phyloP scores from a whole-genome alignment of 2,329 filamentous ascomycete species.

The Sphaerulina musiva region DNA sequence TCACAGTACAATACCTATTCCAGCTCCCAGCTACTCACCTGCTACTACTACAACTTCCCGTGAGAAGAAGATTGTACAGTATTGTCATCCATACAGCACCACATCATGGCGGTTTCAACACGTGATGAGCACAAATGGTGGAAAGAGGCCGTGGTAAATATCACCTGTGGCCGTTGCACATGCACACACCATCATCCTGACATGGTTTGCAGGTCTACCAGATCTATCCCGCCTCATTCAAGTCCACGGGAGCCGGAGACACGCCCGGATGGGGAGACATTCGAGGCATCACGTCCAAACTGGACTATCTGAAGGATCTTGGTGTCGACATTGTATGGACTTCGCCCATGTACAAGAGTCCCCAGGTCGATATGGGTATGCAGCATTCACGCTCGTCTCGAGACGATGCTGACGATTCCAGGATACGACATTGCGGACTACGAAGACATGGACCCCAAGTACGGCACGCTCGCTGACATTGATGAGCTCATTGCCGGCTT shows the following conservation, averaged over 20 bases:
- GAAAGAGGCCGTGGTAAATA: conserved; percentile 32
- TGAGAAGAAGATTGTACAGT: too few species aligned
- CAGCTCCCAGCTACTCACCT: too few species aligned
- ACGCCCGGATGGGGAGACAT: conserved; percentile 56
- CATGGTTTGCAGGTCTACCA: conserved; percentile 34
- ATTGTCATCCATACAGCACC: too few species aligned
- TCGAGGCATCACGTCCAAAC: conserved; percentile 56
- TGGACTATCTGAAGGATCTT: conserved; percentile 58
- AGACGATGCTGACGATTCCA: conserved; percentile 1
- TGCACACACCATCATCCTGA: not conserved
- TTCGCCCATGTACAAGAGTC: conserved; percentile 50
- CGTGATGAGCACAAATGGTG: conserved; percentile 29
- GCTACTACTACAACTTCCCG: too few species aligned
- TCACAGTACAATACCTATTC: too few species aligned
- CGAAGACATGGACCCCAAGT: conserved; percentile 43
- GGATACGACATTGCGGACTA: conserved; percentile 48
- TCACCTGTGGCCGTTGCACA: not conserved
- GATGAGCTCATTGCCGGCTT: conserved; percentile 40
- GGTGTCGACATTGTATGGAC: conserved; percentile 62
- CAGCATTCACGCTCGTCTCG: not conserved
- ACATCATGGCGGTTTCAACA: not conserved
- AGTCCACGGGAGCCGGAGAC: conserved; percentile 49
- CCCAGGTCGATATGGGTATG: conserved; percentile 14
- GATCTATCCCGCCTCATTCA: conserved; percentile 55
- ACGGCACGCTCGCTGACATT: conserved; percentile 43